A percentile compares a stretch with the other conserved stretches of the same genome.
phyloP scores from a whole-genome alignment of 2,329 filamentous ascomycete species.

The Trichoderma sp. region DNA sequence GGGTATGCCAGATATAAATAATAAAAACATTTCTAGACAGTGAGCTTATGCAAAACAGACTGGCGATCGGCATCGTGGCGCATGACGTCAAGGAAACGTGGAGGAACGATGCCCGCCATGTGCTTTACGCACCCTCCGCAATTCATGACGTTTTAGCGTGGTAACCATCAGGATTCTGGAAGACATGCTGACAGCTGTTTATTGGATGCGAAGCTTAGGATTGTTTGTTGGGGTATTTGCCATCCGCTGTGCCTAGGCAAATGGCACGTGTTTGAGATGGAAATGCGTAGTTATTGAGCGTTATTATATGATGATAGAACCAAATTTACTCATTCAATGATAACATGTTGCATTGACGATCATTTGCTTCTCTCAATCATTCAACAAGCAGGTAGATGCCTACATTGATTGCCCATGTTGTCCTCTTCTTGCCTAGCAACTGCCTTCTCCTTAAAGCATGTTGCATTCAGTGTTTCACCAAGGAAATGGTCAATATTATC shows the following conservation, averaged over 20 bases:
- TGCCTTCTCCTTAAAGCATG: not conserved
- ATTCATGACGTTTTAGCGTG: conserved; percentile 16
- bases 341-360: no score
- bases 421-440: not conserved
- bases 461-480: not conserved
- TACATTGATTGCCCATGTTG: not conserved
- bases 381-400: not conserved
- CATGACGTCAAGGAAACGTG: conserved; percentile 19
- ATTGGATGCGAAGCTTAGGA: not conserved
- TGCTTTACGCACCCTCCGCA: not conserved
- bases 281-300: not conserved
- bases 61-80: conserved; percentile 18
- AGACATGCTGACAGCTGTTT: not conserved
- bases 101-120: not conserved
- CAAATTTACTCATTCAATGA: not conserved
- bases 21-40: not conserved
- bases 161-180: not conserved
- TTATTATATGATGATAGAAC: not conserved
- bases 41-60: not conserved
- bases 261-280: not conserved
- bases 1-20: not conserved
- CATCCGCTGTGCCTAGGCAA: not conserved
- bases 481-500: not conserved
- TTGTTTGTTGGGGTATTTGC: conserved; percentile 13
- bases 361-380: no score